Conservation (phyloP, 176 grass and related monocot genomes). For the Juncus inflexus region DNA sequence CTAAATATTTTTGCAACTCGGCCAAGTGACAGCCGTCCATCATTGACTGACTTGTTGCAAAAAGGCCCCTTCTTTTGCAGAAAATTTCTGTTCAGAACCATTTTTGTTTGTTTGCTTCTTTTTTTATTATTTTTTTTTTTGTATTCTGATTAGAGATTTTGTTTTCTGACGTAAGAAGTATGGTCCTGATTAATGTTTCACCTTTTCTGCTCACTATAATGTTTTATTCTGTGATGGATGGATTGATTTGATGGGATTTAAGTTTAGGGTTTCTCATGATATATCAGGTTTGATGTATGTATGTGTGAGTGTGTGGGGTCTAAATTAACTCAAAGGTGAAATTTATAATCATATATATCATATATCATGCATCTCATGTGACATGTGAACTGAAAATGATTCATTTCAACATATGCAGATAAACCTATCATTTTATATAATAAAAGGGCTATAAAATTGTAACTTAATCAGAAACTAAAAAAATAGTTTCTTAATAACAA, state of each 20-base stretch:
- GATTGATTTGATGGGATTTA: conserved; percentile 18
- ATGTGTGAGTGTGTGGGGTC: conserved; percentile 39
- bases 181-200: background rate
- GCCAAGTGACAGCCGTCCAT: conserved; percentile 21
- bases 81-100: background rate
- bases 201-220: background rate
- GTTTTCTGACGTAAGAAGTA: conserved; percentile 25
- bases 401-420: conserved; percentile 35
- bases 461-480: no score
- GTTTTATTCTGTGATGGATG: conserved; percentile 19
- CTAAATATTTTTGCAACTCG: conserved; percentile 24
- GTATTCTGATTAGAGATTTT: conserved; percentile 11
- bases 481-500: no score
- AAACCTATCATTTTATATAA: conserved; percentile 37
- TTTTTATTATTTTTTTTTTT: background rate
- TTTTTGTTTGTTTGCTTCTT: background rate
- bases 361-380: conserved; percentile 11
- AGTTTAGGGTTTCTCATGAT: conserved; percentile 23
- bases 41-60: conserved; percentile 25
- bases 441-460: no score
- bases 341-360: no score
- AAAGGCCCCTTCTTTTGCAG: conserved; percentile 8
- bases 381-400: conserved; percentile 34
- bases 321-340: conserved; percentile 38
- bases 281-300: conserved; percentile 17